These are phyloP conservation scores for Paraconiothyrium sp. DNA, from an alignment of 2,329 filamentous ascomycete genomes.

Conservation along the genomic window DNA sequence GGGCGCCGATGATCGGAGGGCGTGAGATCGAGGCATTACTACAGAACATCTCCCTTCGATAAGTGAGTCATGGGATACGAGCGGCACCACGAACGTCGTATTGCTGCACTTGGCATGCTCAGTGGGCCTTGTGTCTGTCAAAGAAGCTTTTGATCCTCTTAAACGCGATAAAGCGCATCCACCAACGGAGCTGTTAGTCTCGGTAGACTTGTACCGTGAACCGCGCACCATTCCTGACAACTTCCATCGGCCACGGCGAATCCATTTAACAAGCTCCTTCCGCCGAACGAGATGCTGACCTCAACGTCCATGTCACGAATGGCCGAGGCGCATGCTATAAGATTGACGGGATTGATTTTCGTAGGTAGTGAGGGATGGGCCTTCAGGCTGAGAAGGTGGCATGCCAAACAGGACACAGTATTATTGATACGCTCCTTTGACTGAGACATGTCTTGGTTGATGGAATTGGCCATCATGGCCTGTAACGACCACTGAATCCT, in stretches of 20 bases:
- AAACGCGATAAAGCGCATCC: neutral
- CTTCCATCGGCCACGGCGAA: neutral
- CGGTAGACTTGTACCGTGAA: neutral
- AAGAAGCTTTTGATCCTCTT: neutral
- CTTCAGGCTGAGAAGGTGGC: neutral
- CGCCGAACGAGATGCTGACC: neutral
- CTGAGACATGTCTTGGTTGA: neutral
- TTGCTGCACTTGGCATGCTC: neutral
- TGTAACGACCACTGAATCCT: neutral
- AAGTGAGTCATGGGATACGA: neutral
- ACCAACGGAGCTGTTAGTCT: neutral
- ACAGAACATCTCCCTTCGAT: neutral
- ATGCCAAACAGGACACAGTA: neutral
- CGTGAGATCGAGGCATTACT: neutral
- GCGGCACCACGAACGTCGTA: neutral
- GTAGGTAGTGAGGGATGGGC: neutral
- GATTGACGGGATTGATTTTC: neutral
- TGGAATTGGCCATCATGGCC: neutral
- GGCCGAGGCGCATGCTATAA: neutral
- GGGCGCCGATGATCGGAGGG: neutral
- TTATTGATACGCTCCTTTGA: neutral
- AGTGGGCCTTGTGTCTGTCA: neutral
- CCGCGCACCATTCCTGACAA: neutral
- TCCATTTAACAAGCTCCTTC: neutral
- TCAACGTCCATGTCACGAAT: neutral